A percentile compares a stretch with the other conserved stretches of the same genome.
Evolutionary conservation across 257 asterid species (phyloP).

Genomic region (Solanum bulbocastanum): DNA sequence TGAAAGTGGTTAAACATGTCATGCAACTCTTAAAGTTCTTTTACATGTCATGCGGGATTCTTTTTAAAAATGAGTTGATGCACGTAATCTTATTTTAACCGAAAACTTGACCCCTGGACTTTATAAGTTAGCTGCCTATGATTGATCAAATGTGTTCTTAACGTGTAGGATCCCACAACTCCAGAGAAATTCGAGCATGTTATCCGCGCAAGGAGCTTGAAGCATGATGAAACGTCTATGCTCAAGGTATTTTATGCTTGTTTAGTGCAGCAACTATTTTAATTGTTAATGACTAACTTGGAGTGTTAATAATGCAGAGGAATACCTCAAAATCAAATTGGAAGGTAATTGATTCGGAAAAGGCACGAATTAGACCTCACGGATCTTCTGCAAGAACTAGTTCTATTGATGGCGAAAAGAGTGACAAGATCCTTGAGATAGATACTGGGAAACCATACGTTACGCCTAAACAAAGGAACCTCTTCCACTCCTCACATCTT

Average conservation of each 20-base stretch:
- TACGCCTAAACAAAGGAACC: slow-evolving; percentile 21
- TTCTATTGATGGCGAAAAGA: slow-evolving; percentile 22
- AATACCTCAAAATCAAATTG: slow-evolving; percentile 29
- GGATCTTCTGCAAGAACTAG: slow-evolving; percentile 6
- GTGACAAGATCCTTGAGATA: slow-evolving; percentile 53
- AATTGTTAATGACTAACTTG: not conserved
- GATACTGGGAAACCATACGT: slow-evolving; percentile 27
- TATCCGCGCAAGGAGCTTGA: slow-evolving; percentile 33
- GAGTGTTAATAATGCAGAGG: slow-evolving; percentile 29
- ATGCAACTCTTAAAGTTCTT: not conserved
- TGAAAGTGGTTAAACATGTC: not conserved
- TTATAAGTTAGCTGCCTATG: not conserved
- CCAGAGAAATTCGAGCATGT: slow-evolving; percentile 75
- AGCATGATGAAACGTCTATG: slow-evolving; percentile 26
- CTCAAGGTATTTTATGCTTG: slow-evolving; percentile 34
- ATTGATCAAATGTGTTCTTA: not conserved
- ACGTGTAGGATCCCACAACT: slow-evolving; percentile 65
- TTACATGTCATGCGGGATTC: not conserved
- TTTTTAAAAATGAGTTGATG: not conserved
- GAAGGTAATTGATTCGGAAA: slow-evolving; percentile 6
- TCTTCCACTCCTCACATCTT: slow-evolving; percentile 46
- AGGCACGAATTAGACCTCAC: not conserved
- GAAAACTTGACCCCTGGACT: not conserved
- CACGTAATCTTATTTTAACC: not conserved
- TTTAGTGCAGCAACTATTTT: not conserved